These are phyloP conservation scores for Dactylellina sp. DNA, from an alignment of 2,329 filamentous ascomycete genomes.

Conservation along the genomic window DNA sequence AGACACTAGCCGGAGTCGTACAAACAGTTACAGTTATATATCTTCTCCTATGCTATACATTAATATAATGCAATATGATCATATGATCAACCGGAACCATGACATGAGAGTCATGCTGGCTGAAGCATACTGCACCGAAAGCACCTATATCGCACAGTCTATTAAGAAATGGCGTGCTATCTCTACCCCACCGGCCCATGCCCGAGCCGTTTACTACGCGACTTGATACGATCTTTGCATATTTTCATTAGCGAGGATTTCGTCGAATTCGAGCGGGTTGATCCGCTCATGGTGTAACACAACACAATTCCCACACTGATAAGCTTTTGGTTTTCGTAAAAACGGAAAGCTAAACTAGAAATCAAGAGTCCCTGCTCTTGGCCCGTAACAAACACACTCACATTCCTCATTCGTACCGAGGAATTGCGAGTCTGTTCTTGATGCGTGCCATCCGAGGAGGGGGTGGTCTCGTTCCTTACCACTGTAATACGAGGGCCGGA, in stretches of 20 bases:
- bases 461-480: neutral
- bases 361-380: constrained; percentile 1
- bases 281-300: constrained; percentile 23
- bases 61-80: too few relatives aligned
- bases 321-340: constrained; percentile 7
- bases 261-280: neutral
- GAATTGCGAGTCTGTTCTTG: constrained; percentile 26
- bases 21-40: too few relatives aligned
- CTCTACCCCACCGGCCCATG: too few relatives aligned
- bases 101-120: too few relatives aligned
- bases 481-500: neutral
- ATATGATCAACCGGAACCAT: too few relatives aligned
- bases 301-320: constrained; percentile 27
- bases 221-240: too few relatives aligned
- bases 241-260: neutral
- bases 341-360: constrained; percentile 19
- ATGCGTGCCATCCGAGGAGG: neutral
- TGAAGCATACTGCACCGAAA: too few relatives aligned
- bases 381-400: constrained; percentile 1
- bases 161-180: too few relatives aligned
- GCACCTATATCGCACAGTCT: too few relatives aligned
- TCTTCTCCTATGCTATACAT: too few relatives aligned
- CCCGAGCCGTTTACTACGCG: too few relatives aligned
- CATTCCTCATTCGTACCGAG: constrained; percentile 39
- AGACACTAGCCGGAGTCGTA: too few relatives aligned